Base-by-base conservation (phyloP, 345 rosid species). In the Gossypium mustelinum region DNA sequence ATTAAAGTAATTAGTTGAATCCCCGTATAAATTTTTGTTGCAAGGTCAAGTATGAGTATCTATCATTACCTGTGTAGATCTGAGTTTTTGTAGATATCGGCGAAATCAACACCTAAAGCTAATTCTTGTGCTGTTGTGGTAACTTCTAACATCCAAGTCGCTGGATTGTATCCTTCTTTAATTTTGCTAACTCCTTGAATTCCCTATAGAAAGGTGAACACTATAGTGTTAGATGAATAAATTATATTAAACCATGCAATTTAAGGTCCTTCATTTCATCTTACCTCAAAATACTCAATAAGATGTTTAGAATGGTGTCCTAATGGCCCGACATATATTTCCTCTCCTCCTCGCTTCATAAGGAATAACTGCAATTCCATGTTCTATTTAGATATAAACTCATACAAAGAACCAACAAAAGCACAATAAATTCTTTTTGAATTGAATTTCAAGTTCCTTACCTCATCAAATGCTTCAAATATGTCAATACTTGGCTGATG, bases 401-500 rank as follows among this genome's bases (percentile, higher is more conserved):
- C 9, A 4, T 18, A 72, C 18, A 12, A 14, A 43, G 24, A 13
- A 22, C 12, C 52, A 57, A 4, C 17, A 9, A 22, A 11, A 7
- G 75, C 54, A 25, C n/a, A 17, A 4, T 9, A 4, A 29, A n/a
- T 13, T 11, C 13, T 29, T 52, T 48, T 41, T 9, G 8, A 66
- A 63, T n/a, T 41, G 2, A 39, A 0, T 61, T n/a, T 20, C 44
- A 9, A 17, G 24, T 14, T 39, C 14, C 73, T 61, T 66, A 90
- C 98, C 94, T 92, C 98, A 78, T 94, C 96, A 45, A 94, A 94
- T 12, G 97, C 87, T 83, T 94, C 98, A 50, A 94, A 94, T 47
- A 94, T 88, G 74, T 94, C 97, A 0, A 94, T 92, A 74, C 98
- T 94, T 4, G 98, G 98, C 75, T 94, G 98, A 84, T 94, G 97